Conservation (phyloP, 1,139 yeast genomes). For the Candida mesenterica region DNA sequence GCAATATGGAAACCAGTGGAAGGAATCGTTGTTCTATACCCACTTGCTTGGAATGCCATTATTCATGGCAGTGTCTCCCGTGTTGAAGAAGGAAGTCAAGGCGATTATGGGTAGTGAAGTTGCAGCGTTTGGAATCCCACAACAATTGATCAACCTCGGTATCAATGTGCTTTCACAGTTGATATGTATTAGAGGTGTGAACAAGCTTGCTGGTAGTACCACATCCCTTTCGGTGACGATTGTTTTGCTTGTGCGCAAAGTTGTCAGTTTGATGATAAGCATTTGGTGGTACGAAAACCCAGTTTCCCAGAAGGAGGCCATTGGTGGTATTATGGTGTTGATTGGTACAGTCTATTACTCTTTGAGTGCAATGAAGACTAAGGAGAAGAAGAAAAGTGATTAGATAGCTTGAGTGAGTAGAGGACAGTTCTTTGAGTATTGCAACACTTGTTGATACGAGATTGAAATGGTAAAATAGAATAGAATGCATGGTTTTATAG, state of each 20-base stretch:
- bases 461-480: background rate
- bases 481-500: background rate
- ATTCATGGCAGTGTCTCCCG: slow-evolving; percentile 36
- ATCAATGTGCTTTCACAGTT: slow-evolving; percentile 61
- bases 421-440: background rate
- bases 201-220: slow-evolving; percentile 54
- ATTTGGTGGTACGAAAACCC: slow-evolving; percentile 46
- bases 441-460: no score
- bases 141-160: slow-evolving; percentile 24
- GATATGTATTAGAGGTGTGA: slow-evolving; percentile 67
- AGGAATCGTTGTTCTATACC: slow-evolving; percentile 60
- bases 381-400: slow-evolving; percentile 5
- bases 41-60: slow-evolving; percentile 61
- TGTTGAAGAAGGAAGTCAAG: slow-evolving; percentile 16
- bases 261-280: slow-evolving; percentile 57
- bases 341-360: slow-evolving; percentile 52
- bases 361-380: slow-evolving; percentile 6
- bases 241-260: slow-evolving; percentile 58
- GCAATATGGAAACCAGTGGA: slow-evolving; percentile 59
- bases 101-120: slow-evolving; percentile 5
- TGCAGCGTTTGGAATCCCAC: slow-evolving; percentile 9
- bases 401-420: background rate
- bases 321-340: slow-evolving; percentile 53
- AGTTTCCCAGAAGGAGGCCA: slow-evolving; percentile 33
- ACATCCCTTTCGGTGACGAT: slow-evolving; percentile 63